Evolutionary conservation across 305 asterid species (phyloP).

Genomic region (Fraxinus ornus): DNA sequence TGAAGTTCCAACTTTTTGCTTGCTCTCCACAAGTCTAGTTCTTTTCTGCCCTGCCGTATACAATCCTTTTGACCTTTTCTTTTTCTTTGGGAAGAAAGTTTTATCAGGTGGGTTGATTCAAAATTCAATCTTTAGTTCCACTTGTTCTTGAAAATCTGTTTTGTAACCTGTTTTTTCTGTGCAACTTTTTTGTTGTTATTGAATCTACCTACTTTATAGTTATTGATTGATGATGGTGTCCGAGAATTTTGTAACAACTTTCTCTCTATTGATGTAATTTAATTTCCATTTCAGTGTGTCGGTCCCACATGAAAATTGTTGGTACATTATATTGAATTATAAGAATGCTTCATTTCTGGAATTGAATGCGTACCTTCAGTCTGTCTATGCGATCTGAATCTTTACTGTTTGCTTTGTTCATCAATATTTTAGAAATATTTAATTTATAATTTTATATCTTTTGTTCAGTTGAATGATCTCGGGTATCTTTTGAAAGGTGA

Average conservation of each 20-base stretch:
- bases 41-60: neutral
- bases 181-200: neutral
- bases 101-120: conserved; percentile 12
- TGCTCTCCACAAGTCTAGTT: neutral
- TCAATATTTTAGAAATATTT: neutral
- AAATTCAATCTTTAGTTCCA: neutral
- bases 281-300: neutral
- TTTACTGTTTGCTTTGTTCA: neutral
- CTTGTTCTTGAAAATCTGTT: conserved; percentile 21
- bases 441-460: neutral
- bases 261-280: neutral
- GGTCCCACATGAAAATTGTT: neutral
- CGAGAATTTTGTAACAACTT: neutral
- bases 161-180: neutral
- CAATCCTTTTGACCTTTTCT: neutral
- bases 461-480: neutral
- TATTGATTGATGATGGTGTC: conserved; percentile 4
- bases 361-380: too few species aligned
- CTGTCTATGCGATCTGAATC: neutral
- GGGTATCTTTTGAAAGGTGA: neutral
- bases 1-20: neutral
- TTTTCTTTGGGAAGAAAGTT: neutral
- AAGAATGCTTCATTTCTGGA: neutral
- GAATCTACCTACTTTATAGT: neutral
- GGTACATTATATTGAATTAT: neutral